Evolutionary conservation across 176 grass and related monocot genomes (phyloP).

Genomic region (Musa schizocarpa): DNA sequence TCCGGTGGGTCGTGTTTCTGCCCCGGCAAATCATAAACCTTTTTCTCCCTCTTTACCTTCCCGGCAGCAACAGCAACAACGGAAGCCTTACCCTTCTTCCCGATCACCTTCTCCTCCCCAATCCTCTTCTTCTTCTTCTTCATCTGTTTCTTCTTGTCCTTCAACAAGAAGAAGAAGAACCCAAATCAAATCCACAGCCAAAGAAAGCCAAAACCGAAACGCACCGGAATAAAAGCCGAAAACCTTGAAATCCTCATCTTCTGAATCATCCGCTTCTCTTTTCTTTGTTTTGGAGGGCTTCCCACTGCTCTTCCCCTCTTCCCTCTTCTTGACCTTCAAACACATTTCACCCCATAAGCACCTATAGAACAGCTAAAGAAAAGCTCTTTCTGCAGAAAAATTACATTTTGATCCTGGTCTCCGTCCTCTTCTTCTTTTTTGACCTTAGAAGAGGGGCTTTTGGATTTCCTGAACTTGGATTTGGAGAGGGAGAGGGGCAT

Average conservation of each 20-base stretch:
- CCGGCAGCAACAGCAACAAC: conserved; percentile 19
- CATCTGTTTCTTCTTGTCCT: conserved; percentile 26
- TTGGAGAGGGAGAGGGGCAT: conserved; percentile 23
- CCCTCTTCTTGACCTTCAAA: conserved; percentile 31
- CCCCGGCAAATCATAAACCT: conserved; percentile 78
- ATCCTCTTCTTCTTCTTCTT: conserved; percentile 40
- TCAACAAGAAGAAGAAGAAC: not conserved
- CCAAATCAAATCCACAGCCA: not conserved
- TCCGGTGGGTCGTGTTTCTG: conserved; percentile 84
- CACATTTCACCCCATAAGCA: not conserved
- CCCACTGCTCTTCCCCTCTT: conserved; percentile 12
- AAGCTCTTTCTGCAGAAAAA: not conserved
- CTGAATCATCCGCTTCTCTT: conserved; percentile 29
- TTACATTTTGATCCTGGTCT: not conserved
- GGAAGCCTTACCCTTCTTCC: conserved; percentile 15
- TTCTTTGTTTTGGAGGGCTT: conserved; percentile 46
- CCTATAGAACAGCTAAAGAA: not conserved
- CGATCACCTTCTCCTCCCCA: conserved; percentile 19
- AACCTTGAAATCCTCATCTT: conserved; percentile 33
- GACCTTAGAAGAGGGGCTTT: conserved; percentile 14
- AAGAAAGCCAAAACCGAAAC: conserved; percentile 9
- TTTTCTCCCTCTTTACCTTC: conserved; percentile 52
- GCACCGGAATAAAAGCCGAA: conserved; percentile 11
- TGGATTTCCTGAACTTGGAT: conserved; percentile 28
- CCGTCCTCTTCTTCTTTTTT: conserved; percentile 25